These are phyloP conservation scores for Silene coronaria DNA, from an alignment of 179 eudicot genomes.

Conservation along the genomic window DNA sequence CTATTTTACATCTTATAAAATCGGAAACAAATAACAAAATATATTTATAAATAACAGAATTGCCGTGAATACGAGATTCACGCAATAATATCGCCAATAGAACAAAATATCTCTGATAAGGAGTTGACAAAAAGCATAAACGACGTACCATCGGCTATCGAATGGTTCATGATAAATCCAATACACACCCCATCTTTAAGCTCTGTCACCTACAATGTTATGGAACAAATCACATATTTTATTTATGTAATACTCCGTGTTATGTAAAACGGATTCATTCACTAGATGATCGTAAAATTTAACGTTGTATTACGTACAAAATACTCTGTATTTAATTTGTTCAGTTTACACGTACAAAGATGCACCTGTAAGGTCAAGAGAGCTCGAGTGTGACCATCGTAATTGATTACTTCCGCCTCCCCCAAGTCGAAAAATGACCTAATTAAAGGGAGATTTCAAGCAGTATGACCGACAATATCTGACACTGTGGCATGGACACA, in stretches of 20 bases:
- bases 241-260: too few species aligned
- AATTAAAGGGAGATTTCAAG: background rate
- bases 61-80: too few species aligned
- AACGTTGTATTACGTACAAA: too few species aligned
- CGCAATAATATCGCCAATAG: too few species aligned
- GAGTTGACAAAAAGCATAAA: background rate
- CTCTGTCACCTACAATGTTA: background rate
- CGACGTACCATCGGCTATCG: background rate
- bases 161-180: background rate
- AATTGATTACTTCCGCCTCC: background rate
- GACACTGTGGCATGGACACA: background rate
- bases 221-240: too few species aligned
- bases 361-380: constrained; percentile 9
- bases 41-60: too few species aligned
- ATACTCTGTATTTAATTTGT: too few species aligned
- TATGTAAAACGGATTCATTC: too few species aligned
- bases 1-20: too few species aligned
- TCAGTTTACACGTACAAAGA: too few species aligned
- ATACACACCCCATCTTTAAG: background rate
- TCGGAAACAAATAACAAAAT: too few species aligned
- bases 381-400: constrained; percentile 16
- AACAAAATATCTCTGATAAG: background rate
- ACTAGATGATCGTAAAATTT: too few species aligned
- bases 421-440: background rate
- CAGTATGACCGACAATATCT: background rate